These are phyloP conservation scores for Suhomyces sp. DNA, from an alignment of 805 yeast species.

Conservation along the genomic window DNA sequence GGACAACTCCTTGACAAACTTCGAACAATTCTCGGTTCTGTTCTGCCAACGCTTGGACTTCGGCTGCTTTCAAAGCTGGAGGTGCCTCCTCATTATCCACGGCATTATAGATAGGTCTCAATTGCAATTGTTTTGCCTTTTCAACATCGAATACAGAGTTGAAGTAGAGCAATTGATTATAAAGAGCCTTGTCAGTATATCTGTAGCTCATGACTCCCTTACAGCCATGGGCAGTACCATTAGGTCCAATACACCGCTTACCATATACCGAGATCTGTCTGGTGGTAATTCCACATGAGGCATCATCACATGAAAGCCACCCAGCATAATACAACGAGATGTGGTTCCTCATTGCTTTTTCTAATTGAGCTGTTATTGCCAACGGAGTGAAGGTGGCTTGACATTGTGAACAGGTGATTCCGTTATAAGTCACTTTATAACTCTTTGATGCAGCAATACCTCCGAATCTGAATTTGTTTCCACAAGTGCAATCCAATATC, in stretches of 20 bases:
- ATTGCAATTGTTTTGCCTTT: constrained; percentile 57
- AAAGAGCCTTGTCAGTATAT: constrained; percentile 76
- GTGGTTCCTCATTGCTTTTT: constrained; percentile 64
- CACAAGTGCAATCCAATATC: constrained; percentile 62
- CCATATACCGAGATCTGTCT: constrained; percentile 90
- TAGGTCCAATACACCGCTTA: constrained; percentile 69
- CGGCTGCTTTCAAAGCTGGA: constrained; percentile 45
- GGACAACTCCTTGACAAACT: constrained; percentile 55
- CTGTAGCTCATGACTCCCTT: constrained; percentile 80
- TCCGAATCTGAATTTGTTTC: constrained; percentile 59
- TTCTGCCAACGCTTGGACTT: constrained; percentile 71
- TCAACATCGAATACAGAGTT: constrained; percentile 79
- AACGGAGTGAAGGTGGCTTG: constrained; percentile 48
- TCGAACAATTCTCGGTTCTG: constrained; percentile 69
- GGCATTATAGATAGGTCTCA: constrained; percentile 53
- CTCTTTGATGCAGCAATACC: constrained; percentile 69
- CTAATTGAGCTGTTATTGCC: constrained; percentile 70
- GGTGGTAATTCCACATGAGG: constrained; percentile 75
- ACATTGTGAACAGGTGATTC: constrained; percentile 71
- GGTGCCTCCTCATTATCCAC: constrained; percentile 28
- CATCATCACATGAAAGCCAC: constrained; percentile 81
- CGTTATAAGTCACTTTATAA: constrained; percentile 62
- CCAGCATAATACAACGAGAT: constrained; percentile 82
- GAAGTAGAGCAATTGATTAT: constrained; percentile 81
- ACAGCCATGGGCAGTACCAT: constrained; percentile 61